Percentiles rank a stretch among this genome's conserved stretches.
Conservation (phyloP, 1,139 yeast species). For the Taphrina confusa region DNA sequence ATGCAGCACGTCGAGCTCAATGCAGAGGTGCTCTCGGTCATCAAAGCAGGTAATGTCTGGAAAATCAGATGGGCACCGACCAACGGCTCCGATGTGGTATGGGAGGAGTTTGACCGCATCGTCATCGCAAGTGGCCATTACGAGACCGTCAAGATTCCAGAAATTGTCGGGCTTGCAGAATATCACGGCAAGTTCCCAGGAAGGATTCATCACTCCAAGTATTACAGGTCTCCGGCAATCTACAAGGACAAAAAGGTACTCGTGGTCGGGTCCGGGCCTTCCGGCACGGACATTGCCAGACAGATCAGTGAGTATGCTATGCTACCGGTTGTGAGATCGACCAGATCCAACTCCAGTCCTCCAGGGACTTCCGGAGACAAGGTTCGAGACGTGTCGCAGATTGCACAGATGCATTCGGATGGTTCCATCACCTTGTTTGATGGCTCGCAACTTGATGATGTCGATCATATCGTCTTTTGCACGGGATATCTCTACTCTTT, state of each 20-base stretch:
- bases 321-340: slow-evolving; percentile 6
- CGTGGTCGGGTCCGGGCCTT: slow-evolving; percentile 64
- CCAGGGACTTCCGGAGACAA: slow-evolving; percentile 45
- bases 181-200: slow-evolving; percentile 55
- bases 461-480: slow-evolving; percentile 61
- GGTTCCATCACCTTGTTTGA: slow-evolving; percentile 48
- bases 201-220: slow-evolving; percentile 60
- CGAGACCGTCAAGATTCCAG: slow-evolving; percentile 58
- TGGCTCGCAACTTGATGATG: slow-evolving; percentile 49
- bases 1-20: background rate
- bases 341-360: slow-evolving; percentile 49
- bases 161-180: slow-evolving; percentile 56
- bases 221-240: slow-evolving; percentile 56
- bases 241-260: slow-evolving; percentile 52
- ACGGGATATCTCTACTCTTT: slow-evolving; percentile 46
- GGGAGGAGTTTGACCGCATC: slow-evolving; percentile 54
- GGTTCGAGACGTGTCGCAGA: slow-evolving; percentile 50
- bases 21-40: slow-evolving; percentile 4
- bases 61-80: background rate
- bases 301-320: slow-evolving; percentile 50
- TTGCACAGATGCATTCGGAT: slow-evolving; percentile 46
- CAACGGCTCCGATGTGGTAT: background rate
- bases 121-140: slow-evolving; percentile 57
- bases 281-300: slow-evolving; percentile 61
- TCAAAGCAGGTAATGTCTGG: slow-evolving; percentile 13